Evolutionary conservation across 2,329 filamentous ascomycete species (phyloP), one percentile per base, ranked within the genome.

Genomic region (Fusarium verticillioides): DNA sequence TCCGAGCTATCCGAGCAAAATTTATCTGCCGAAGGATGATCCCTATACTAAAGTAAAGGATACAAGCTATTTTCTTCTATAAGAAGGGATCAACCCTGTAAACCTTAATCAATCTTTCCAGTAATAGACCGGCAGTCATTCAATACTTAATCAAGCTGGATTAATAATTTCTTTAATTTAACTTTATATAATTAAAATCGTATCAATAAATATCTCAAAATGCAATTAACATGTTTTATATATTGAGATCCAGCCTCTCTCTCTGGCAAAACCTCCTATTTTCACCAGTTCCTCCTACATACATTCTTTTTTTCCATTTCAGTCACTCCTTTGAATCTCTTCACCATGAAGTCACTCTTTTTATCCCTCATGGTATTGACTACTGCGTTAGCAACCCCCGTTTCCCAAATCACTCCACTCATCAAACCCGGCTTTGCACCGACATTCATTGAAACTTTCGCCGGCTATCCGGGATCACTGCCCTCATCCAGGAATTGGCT

Each of bases 191-290:
- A 49, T 49, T 30, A n/a, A 30, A 30, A n/a, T 7, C 21, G 5
- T n/a, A n/a, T 49, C 4, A 4, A 30, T 47, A 49, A n/a, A n/a
- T 30, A n/a, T n/a, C n/a, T n/a, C n/a, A n/a, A n/a, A n/a, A n/a
- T n/a, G n/a, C n/a, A n/a, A n/a, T n/a, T n/a, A n/a, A n/a, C n/a
- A n/a, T n/a, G n/a, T n/a, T 1, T n/a, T n/a, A n/a, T 47, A 30
- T 30, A n/a, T 4, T 11, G 3, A 9, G 21, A 30, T 30, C 28
- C 10, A n/a, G n/a, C n/a, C 0, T 13, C 19, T 7, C 13, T 30
- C 13, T 12, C 1, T 6, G 0, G 28, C 13, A 16, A 30, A 9
- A n/a, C 9, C 7, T 9, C 21, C 26, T 15, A 15, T 9, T 28
- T 0, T 5, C n/a, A n/a, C n/a, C n/a, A n/a, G n/a, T n/a, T n/a